A percentile compares a stretch with the other conserved stretches of the same genome.
Evolutionary conservation across 148 eudicot genomes (phyloP).

Genomic region (Fagopyrum homotropicum): DNA sequence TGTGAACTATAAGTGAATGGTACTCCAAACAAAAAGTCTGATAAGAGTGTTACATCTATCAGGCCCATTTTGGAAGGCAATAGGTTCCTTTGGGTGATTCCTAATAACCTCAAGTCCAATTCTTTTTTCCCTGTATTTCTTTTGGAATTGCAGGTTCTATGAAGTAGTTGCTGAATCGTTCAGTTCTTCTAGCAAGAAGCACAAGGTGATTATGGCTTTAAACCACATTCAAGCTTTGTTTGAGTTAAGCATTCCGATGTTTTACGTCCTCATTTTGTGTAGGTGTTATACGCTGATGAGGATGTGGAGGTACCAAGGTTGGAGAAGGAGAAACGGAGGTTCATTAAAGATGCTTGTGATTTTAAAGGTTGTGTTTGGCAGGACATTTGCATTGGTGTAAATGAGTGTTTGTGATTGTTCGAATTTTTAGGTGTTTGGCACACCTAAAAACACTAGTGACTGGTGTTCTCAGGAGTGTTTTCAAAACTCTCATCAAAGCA

Average conservation of each 20-base stretch:
- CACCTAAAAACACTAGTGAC: too few species aligned
- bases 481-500: too few species aligned
- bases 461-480: too few species aligned
- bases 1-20: not conserved
- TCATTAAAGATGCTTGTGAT: constrained; percentile 20
- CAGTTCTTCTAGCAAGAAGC: constrained; percentile 42
- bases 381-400: too few species aligned
- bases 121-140: not conserved
- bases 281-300: constrained; percentile 64
- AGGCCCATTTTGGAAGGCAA: not conserved
- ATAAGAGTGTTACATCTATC: not conserved
- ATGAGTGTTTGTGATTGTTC: too few species aligned
- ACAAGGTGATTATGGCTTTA: constrained; percentile 43
- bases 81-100: not conserved
- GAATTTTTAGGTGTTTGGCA: too few species aligned
- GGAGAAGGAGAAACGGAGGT: constrained; percentile 41
- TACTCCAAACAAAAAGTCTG: not conserved
- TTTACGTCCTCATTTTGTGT: constrained; percentile 7
- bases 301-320: constrained; percentile 56
- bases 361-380: too few species aligned
- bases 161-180: constrained; percentile 46
- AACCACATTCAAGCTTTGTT: not conserved
- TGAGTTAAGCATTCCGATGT: constrained; percentile 11
- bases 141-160: constrained; percentile 52
- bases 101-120: not conserved